These are phyloP conservation scores for Pleurotus giganteus DNA, from an alignment of 768 basidiomycete genomes.

Conservation along the genomic window DNA sequence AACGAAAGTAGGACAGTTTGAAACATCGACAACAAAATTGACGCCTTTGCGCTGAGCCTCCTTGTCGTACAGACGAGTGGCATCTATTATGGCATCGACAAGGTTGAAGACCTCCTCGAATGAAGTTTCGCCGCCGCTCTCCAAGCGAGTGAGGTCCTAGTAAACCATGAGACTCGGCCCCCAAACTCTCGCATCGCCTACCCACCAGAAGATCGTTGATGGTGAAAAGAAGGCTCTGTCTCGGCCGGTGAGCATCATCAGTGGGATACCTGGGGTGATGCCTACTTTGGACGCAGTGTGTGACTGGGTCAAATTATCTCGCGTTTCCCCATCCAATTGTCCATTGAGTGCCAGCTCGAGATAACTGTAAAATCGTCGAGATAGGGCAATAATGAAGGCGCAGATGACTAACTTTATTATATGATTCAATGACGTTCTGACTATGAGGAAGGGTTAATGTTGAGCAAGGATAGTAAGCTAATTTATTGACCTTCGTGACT, in stretches of 20 bases:
- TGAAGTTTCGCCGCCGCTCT: slow-evolving; percentile 70
- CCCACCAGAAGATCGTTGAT: slow-evolving; percentile 76
- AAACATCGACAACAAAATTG: slow-evolving; percentile 54
- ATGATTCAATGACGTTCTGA: slow-evolving; percentile 75
- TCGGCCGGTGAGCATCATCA: neutral
- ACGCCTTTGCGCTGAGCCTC: slow-evolving; percentile 66
- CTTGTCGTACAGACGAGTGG: slow-evolving; percentile 57
- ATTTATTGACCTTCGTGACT: slow-evolving; percentile 66
- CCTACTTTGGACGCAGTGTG: slow-evolving; percentile 72
- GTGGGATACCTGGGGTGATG: neutral
- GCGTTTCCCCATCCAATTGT: slow-evolving; percentile 66
- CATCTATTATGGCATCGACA: slow-evolving; percentile 55
- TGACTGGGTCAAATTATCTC: slow-evolving; percentile 68
- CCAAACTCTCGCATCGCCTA: neutral
- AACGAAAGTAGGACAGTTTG: slow-evolving; percentile 53
- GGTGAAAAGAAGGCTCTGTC: slow-evolving; percentile 69
- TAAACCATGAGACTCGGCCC: neutral
- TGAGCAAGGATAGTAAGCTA: neutral
- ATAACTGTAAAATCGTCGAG: slow-evolving; percentile 41
- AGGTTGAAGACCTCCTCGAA: slow-evolving; percentile 79
- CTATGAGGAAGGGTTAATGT: slow-evolving; percentile 27
- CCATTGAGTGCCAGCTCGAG: slow-evolving; percentile 81
- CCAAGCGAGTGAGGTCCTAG: slow-evolving; percentile 73
- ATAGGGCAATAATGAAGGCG: neutral
- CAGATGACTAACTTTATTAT: slow-evolving; percentile 75